phyloP scores from a whole-genome alignment of 495 filamentous ascomycete genomes.

The Pyrenula massariospora region DNA sequence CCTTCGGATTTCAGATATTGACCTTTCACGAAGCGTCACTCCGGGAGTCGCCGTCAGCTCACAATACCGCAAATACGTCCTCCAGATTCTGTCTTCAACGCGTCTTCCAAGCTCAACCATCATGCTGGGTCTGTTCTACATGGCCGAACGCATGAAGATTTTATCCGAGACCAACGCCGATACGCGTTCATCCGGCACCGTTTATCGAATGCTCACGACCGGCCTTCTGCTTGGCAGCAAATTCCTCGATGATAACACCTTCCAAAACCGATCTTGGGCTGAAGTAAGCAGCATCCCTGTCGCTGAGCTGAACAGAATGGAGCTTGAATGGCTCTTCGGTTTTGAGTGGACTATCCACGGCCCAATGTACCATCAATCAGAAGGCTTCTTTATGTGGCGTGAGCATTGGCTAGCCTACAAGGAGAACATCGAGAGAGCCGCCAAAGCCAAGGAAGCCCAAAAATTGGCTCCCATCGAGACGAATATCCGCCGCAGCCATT shows the following conservation, averaged over 20 bases:
- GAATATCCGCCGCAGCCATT: constrained; percentile 35
- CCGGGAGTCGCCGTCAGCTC: constrained; percentile 55
- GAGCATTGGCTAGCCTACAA: constrained; percentile 76
- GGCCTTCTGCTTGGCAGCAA: constrained; percentile 88
- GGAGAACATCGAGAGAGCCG: constrained; percentile 40
- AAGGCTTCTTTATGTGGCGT: constrained; percentile 72
- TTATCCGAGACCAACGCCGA: constrained; percentile 46
- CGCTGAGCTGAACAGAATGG: constrained; percentile 74
- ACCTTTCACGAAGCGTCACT: constrained; percentile 65
- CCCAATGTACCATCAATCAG: constrained; percentile 64
- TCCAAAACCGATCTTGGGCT: constrained; percentile 97
- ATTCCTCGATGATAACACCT: constrained; percentile 97
- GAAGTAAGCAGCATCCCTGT: constrained; percentile 93
- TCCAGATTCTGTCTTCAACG: constrained; percentile 86
- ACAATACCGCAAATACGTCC: constrained; percentile 89
- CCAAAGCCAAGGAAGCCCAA: constrained; percentile 40
- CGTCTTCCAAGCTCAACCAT: constrained; percentile 93
- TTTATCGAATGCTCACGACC: constrained; percentile 87
- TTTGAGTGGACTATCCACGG: constrained; percentile 85
- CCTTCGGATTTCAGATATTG: constrained; percentile 58
- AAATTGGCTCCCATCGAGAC: constrained; percentile 62
- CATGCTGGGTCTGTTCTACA: constrained; percentile 80
- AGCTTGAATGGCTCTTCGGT: constrained; percentile 80
- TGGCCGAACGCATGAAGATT: constrained; percentile 70
- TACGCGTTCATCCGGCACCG: constrained; percentile 53